A percentile compares a stretch with the other conserved stretches of the same genome.
These are phyloP conservation scores for Prunus armeniaca DNA, from an alignment of 306 rosid genomes.

Conservation along the genomic window DNA sequence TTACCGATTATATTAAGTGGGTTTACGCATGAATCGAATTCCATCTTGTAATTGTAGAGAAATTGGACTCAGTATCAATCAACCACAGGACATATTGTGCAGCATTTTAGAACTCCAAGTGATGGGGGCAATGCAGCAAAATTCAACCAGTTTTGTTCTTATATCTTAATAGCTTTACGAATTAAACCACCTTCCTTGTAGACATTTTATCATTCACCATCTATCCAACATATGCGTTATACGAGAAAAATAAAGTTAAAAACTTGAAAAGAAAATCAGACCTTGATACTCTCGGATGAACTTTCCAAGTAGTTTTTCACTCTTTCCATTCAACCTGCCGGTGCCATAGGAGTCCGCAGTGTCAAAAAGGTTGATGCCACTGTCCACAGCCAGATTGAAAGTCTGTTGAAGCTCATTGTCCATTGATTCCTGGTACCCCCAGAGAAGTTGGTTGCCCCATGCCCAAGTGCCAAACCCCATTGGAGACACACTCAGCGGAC, in stretches of 20 bases:
- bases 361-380: constrained; percentile 84
- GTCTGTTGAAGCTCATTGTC: constrained; percentile 75
- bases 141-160: too few relatives aligned
- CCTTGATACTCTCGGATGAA: constrained; percentile 75
- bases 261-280: constrained; percentile 11
- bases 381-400: constrained; percentile 68
- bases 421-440: constrained; percentile 89
- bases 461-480: constrained; percentile 99
- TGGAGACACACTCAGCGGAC: constrained; percentile 79
- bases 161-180: too few relatives aligned
- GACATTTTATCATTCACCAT: not conserved
- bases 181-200: too few relatives aligned
- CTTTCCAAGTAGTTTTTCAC: constrained; percentile 81
- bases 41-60: not conserved
- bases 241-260: too few relatives aligned
- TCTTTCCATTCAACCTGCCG: constrained; percentile 84
- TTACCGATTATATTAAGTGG: not conserved
- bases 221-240: not conserved
- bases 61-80: not conserved
- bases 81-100: not conserved
- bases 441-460: constrained; percentile 93
- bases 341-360: constrained; percentile 97
- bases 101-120: not conserved
- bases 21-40: not conserved
- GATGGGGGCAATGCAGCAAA: too few relatives aligned